These are phyloP conservation scores for Vitis cinerea DNA, from an alignment of 164 flowering plant genomes.

Conservation along the genomic window DNA sequence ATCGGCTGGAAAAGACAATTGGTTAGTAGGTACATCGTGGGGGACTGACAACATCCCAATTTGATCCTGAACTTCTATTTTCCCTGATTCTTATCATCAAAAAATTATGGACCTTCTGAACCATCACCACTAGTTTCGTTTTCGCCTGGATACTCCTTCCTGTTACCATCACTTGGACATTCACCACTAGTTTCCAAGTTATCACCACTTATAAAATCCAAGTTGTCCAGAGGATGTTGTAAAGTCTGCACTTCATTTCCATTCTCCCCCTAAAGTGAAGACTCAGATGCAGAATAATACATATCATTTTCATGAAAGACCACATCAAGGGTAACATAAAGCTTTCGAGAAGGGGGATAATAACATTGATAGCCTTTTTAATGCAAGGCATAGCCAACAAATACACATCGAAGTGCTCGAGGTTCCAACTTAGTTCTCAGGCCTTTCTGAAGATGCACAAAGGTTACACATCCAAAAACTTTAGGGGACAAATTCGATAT, in stretches of 20 bases:
- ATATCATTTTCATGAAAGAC: conserved; percentile 12
- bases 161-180: background rate
- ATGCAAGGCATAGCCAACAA: no score
- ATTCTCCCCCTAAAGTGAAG: conserved; percentile 17
- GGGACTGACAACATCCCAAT: no score
- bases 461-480: no score
- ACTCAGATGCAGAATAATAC: conserved; percentile 4
- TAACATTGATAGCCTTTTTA: no score
- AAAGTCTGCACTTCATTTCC: background rate
- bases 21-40: background rate
- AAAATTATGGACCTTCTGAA: background rate
- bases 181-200: no score
- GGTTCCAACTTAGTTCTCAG: no score
- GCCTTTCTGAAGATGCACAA: no score
- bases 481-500: no score
- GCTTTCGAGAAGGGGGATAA: no score
- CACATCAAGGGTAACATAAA: conserved; percentile 16
- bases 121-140: background rate
- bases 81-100: background rate
- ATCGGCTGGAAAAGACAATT: conserved; percentile 1
- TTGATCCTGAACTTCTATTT: background rate
- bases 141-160: background rate
- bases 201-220: background rate
- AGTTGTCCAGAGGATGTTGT: background rate
- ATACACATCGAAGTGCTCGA: no score